Percentiles rank a stretch among this genome's conserved stretches.
phyloP scores from a whole-genome alignment of 257 asterid genomes.

The Solanum sejunctum region DNA sequence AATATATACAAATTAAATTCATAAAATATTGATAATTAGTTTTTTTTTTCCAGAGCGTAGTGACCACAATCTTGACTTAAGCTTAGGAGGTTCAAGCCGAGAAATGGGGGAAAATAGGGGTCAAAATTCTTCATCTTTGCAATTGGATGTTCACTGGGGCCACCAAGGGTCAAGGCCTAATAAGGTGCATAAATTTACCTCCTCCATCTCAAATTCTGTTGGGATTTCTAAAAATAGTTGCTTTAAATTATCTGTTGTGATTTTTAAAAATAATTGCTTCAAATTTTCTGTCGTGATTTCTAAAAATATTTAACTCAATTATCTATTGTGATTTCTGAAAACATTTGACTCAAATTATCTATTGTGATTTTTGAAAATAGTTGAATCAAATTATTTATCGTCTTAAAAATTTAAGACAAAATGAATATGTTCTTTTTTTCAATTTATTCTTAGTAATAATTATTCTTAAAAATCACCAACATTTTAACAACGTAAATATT shows the following conservation, averaged over 20 bases:
- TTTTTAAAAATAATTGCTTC: no score
- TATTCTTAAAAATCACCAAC: neutral
- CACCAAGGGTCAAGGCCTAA: conserved; percentile 28
- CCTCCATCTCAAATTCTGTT: no score
- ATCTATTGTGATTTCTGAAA: no score
- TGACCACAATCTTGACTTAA: conserved; percentile 57
- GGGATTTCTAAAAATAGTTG: no score
- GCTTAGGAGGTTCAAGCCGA: conserved; percentile 48
- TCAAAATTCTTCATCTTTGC: conserved; percentile 24
- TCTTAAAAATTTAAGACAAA: neutral
- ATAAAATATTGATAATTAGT: neutral
- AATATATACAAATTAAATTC: neutral
- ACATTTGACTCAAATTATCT: no score
- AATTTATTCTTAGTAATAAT: neutral
- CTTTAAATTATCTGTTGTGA: no score
- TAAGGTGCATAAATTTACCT: neutral
- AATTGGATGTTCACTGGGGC: conserved; percentile 41
- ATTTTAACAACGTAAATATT: neutral
- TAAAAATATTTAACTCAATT: no score
- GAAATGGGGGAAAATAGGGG: conserved; percentile 9
- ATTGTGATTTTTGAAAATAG: no score
- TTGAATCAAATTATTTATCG: neutral
- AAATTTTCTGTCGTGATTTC: no score
- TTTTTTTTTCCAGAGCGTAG: conserved; percentile 15
- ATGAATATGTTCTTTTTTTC: neutral